Conservation (phyloP, 2,329 filamentous ascomycete species). For the Sarocladium oryzae region DNA sequence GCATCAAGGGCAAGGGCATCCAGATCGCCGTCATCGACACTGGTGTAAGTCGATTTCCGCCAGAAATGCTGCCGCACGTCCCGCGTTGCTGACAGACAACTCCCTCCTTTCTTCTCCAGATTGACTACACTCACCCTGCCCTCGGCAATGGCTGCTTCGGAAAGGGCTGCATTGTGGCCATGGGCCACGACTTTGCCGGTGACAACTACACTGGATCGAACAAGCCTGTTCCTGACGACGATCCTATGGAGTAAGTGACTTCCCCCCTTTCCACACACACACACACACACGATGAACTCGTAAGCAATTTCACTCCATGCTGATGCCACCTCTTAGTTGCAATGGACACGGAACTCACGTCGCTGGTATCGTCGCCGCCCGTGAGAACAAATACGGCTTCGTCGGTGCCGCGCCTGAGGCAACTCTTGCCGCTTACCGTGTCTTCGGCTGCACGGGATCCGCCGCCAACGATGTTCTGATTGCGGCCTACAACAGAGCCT, state of each 20-base stretch:
- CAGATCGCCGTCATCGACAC: slow-evolving; percentile 49
- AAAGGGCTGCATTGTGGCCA: slow-evolving; percentile 48
- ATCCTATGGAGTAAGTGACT: slow-evolving; percentile 42
- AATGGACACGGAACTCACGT: slow-evolving; percentile 56
- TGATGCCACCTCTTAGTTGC: slow-evolving; percentile 16
- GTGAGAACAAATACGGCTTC: slow-evolving; percentile 45
- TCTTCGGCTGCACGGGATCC: slow-evolving; percentile 48
- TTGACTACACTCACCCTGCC: slow-evolving; percentile 57
- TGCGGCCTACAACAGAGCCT: slow-evolving; percentile 52
- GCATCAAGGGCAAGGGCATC: slow-evolving; percentile 43
- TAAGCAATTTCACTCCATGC: no score
- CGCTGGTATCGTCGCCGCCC: slow-evolving; percentile 56
- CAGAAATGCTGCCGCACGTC: not conserved
- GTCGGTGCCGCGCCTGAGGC: slow-evolving; percentile 52
- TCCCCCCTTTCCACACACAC: not conserved
- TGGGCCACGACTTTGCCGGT: slow-evolving; percentile 52
- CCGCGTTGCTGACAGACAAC: no score
- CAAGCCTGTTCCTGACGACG: slow-evolving; percentile 36
- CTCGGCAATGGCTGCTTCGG: slow-evolving; percentile 57
- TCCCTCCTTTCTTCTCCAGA: slow-evolving; percentile 21
- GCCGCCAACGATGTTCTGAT: slow-evolving; percentile 52
- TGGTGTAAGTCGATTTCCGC: slow-evolving; percentile 35
- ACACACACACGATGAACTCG: not conserved
- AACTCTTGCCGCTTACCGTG: slow-evolving; percentile 48
- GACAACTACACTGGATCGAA: slow-evolving; percentile 40